Evolutionary conservation across 352 stramenopile genomes (phyloP), one percentile per base, ranked within the genome.

Genomic region (Globisporangium viniferum): DNA sequence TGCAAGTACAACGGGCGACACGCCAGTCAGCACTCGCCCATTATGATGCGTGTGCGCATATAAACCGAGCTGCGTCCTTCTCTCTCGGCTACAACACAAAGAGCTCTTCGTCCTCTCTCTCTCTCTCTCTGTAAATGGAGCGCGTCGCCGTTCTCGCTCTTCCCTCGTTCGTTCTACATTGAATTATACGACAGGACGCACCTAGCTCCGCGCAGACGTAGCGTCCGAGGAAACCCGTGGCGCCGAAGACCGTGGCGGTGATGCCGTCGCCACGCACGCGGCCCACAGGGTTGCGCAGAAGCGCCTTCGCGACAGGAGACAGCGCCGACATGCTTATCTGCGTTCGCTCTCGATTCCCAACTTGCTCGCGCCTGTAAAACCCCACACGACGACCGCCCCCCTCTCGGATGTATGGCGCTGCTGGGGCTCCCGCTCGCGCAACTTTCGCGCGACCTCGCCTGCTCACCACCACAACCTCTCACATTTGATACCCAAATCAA

Each of bases 231-330:
- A 98, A 98, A 49, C 97, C 97, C 59, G 89, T 97, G 62, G 82
- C 89, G 64, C 97, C 97, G 74, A 99, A 99, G 59, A 99, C 86
- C 5, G 94, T 89, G 56, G 96, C 92, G n/a, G 91, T 98, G 69
- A 98, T 81, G 44, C 90, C 93, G 65, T 93, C 75, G 66, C 77
- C 84, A 67, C 82, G 77, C 51, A 82, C 76, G 66, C 92, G 86
- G 41, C 90, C 90, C 53, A 81, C 73, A 46, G 89, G 86, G 78
- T 92, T 81, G 73, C 87, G 88, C 73, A 95, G 75, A 66, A 86
- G 64, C 67, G 88, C 86, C 69, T 83, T 86, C 63, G 84, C 77
- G 61, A 93, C 84, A 56, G 88, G 84, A 73, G 86, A 92, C 68
- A 96, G 78, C 69, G 81, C 80, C 79, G 88, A 96, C 86, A 94